phyloP scores from a whole-genome alignment of 441 rosid species.

The Daphne laureola region DNA sequence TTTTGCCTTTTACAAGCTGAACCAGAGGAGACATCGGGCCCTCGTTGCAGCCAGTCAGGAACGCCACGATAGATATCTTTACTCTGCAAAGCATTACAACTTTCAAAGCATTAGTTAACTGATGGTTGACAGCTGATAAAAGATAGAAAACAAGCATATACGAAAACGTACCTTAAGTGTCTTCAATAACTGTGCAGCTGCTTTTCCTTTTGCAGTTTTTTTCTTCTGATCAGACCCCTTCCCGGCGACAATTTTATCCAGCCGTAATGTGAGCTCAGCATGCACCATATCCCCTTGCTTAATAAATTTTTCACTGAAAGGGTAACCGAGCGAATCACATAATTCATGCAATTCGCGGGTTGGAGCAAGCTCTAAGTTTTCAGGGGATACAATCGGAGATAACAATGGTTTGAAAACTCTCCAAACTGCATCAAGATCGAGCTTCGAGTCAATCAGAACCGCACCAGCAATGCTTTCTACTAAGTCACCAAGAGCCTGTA shows the following conservation, averaged over 20 bases:
- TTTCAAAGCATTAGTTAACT: not conserved
- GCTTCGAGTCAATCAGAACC: conserved; percentile 55
- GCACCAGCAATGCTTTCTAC: conserved; percentile 95
- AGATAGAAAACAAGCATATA: conserved; percentile 1
- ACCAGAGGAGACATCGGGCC: conserved; percentile 7
- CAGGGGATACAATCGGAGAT: conserved; percentile 81
- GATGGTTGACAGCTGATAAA: not conserved
- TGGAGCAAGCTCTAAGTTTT: conserved; percentile 80
- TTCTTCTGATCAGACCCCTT: conserved; percentile 49
- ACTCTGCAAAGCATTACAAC: conserved; percentile 25
- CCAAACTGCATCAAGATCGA: conserved; percentile 77
- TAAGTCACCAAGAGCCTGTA: conserved; percentile 87
- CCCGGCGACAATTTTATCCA: conserved; percentile 55
- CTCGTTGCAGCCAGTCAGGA: conserved; percentile 30
- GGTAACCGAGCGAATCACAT: conserved; percentile 79
- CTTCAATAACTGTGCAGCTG: conserved; percentile 69
- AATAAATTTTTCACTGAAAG: conserved; percentile 33
- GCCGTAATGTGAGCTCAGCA: conserved; percentile 58
- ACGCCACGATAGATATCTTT: conserved; percentile 44
- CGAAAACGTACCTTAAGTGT: conserved; percentile 57
- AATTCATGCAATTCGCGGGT: conserved; percentile 63
- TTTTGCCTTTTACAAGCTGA: conserved; percentile 21
- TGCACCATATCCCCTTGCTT: conserved; percentile 45
- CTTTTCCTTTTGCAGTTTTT: conserved; percentile 77
- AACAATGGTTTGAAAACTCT: conserved; percentile 63